Evolutionary conservation across 1,284 basidiomycete species (phyloP), one percentile per base, ranked within the genome.

Genomic region (Trichosporon sp.): DNA sequence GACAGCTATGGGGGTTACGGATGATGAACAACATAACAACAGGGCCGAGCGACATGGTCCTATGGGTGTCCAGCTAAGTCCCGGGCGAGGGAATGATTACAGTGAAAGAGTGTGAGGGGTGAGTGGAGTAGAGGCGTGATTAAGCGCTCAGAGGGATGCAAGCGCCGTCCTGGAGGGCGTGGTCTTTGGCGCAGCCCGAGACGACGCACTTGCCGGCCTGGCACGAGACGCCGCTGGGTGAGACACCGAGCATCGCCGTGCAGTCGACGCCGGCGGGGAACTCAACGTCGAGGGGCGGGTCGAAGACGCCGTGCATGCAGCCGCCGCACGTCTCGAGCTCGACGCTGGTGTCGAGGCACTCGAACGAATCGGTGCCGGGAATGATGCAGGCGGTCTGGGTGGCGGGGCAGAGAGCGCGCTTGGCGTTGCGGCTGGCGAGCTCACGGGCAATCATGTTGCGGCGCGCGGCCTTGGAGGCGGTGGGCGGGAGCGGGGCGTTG

Each of bases 181-280:
- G 70, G 23, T 69, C 68, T 2, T 53, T 27, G 35, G 27, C 62
- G 70, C 72, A 74, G 15, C 29, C 44, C 7, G 47, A 27, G 34
- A 65, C 67, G 3, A 63, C 56, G 64, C 73, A 74, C 32, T 66
- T 4, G 56, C 72, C 71, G 15, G 11, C 8, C 8, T 58, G 12
- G 65, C 73, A 74, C 23, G 71, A 71, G 29, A 71, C 68, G 5
- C 58, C 67, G 29, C 72, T 68, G n/a, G 62, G 25, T 18, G 70
- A 34, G 32, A 69, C 64, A 25, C 72, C 69, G 3, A 70, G 65
- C 3, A 71, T 11, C 21, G 63, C 15, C 1, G 70, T 51, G 65
- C 73, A 74, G 71, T 63, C 34, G 18, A 38, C 62, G 18, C 62
- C 62, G 21, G 18, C 3, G 29, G 15, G 5, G 27, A 31, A 12